These are phyloP conservation scores for Cladosporium sphaerospermum DNA, from an alignment of 2,329 filamentous ascomycete species.

Conservation along the genomic window DNA sequence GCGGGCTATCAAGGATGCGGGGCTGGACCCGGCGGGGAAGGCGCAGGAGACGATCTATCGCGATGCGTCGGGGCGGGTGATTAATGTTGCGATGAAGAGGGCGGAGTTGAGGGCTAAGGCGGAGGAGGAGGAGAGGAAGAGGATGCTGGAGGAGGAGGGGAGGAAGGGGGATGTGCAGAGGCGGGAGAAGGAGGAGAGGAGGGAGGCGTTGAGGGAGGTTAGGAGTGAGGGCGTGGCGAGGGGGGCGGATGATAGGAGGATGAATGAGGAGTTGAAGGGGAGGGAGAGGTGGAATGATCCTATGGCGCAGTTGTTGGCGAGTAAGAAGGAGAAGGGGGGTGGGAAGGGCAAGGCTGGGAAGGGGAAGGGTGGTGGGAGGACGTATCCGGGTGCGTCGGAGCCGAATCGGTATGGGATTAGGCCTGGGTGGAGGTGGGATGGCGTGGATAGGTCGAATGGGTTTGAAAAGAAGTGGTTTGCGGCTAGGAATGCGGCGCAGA, in stretches of 20 bases:
- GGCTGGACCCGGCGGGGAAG: slow-evolving; percentile 36
- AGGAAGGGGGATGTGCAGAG: slow-evolving; percentile 82
- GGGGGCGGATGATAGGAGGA: slow-evolving; percentile 71
- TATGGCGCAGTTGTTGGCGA: slow-evolving; percentile 69
- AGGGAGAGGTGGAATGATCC: slow-evolving; percentile 88
- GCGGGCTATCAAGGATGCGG: slow-evolving; percentile 41
- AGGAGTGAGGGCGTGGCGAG: slow-evolving; percentile 75
- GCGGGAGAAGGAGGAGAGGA: slow-evolving; percentile 57
- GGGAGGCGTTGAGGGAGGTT: slow-evolving; percentile 69
- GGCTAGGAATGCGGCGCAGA: slow-evolving; percentile 69
- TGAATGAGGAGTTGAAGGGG: slow-evolving; percentile 78
- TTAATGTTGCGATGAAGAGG: slow-evolving; percentile 85
- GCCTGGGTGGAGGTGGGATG: slow-evolving; percentile 93
- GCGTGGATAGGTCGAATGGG: slow-evolving; percentile 86
- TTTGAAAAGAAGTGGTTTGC: slow-evolving; percentile 93
- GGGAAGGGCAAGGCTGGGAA: slow-evolving; percentile 42
- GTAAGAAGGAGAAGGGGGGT: slow-evolving; percentile 43
- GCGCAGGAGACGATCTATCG: slow-evolving; percentile 85
- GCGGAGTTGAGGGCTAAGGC: slow-evolving; percentile 78
- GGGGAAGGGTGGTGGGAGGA: slow-evolving; percentile 47
- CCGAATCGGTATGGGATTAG: slow-evolving; percentile 92
- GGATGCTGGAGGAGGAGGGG: slow-evolving; percentile 60
- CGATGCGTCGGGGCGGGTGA: slow-evolving; percentile 87
- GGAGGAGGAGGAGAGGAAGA: slow-evolving; percentile 61
- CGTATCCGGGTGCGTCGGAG: slow-evolving; percentile 72